Evolutionary conservation across 2,329 filamentous ascomycete species (phyloP).

Genomic region (Cytospora schulzeri): DNA sequence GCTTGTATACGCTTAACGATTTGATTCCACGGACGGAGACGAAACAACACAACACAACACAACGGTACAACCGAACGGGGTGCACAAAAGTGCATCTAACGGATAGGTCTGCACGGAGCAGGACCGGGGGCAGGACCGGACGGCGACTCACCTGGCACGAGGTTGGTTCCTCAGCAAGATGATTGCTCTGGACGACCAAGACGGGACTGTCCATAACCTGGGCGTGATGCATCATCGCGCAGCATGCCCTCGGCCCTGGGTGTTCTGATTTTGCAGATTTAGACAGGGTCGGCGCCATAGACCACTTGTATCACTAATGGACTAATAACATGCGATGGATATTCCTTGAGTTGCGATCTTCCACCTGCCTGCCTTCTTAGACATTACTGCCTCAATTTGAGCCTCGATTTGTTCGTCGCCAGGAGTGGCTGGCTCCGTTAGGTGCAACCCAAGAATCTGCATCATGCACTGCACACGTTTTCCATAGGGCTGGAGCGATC

Average conservation of each 20-base stretch:
- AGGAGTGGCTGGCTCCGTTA: neutral
- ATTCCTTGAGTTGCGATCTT: neutral
- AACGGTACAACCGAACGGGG: neutral
- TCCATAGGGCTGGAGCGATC: neutral
- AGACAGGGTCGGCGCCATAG: neutral
- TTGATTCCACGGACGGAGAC: neutral
- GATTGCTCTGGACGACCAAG: neutral
- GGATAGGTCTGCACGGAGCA: neutral
- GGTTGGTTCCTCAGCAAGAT: neutral
- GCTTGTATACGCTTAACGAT: neutral
- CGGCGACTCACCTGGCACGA: neutral
- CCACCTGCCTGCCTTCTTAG: neutral
- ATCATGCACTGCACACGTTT: neutral
- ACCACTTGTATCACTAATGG: neutral
- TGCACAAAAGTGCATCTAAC: neutral
- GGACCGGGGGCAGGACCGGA: neutral
- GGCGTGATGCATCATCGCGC: neutral
- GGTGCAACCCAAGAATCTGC: neutral
- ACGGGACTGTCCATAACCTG: neutral
- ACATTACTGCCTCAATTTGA: neutral
- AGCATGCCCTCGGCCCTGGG: neutral
- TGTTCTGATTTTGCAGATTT: neutral
- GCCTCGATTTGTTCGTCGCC: neutral
- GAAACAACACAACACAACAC: neutral
- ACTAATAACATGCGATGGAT: neutral